Percentiles rank a stretch among this genome's conserved stretches.
These are phyloP conservation scores for Alternaria ethzedia DNA, from an alignment of 2,329 filamentous ascomycete species.

Conservation along the genomic window DNA sequence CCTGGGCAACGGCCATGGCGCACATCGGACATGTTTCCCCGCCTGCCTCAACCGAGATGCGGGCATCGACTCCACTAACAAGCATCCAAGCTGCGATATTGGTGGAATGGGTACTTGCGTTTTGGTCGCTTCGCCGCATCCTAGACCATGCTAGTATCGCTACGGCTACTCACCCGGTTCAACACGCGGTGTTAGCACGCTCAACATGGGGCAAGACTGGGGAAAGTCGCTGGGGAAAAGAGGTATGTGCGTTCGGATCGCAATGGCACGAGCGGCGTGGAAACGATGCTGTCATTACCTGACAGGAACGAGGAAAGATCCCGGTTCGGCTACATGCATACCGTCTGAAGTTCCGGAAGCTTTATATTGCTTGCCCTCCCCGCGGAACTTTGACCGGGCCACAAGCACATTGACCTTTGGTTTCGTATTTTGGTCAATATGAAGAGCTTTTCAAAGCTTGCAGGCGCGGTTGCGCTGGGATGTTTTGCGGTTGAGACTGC, in stretches of 20 bases:
- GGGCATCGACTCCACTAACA: constrained; percentile 7
- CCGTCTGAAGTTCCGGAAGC: neutral
- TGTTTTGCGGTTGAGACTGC: constrained; percentile 54
- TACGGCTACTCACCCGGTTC: constrained; percentile 5
- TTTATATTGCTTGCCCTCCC: neutral
- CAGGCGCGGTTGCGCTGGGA: constrained; percentile 36
- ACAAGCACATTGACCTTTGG: neutral
- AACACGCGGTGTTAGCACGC: neutral
- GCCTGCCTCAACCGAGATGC: constrained; percentile 13
- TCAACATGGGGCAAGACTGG: constrained; percentile 5
- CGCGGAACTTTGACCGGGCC: neutral
- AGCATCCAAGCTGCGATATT: constrained; percentile 6
- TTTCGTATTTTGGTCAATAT: constrained; percentile 16
- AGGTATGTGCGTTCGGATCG: constrained; percentile 6
- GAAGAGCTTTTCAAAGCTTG: constrained; percentile 25
- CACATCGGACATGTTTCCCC: constrained; percentile 9
- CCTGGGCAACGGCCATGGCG: constrained; percentile 19
- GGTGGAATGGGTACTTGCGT: constrained; percentile 4
- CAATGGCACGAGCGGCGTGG: constrained; percentile 13
- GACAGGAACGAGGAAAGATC: constrained; percentile 10
- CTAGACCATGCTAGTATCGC: neutral
- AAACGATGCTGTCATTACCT: constrained; percentile 13
- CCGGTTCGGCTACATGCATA: neutral
- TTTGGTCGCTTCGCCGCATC: neutral
- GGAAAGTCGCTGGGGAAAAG: constrained; percentile 1